These are phyloP conservation scores for Niebla homalea DNA, from an alignment of 495 filamentous ascomycete species.

Conservation along the genomic window DNA sequence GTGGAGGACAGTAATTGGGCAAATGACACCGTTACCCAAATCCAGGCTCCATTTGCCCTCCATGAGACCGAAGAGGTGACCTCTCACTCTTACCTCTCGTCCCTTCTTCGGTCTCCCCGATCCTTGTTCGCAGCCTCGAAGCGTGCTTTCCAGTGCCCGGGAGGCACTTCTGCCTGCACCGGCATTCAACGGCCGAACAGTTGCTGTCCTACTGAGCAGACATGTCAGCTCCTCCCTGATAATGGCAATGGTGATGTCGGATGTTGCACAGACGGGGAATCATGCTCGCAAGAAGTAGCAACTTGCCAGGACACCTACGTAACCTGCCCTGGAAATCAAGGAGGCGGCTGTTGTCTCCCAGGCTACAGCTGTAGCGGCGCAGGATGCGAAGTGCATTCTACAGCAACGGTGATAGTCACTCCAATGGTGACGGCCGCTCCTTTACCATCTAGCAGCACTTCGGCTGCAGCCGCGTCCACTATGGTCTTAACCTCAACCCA, in stretches of 20 bases:
- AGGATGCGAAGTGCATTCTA: conserved; percentile 53
- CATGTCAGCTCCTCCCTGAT: conserved; percentile 59
- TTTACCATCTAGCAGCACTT: conserved; percentile 10
- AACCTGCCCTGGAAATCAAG: conserved; percentile 51
- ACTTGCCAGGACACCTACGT: conserved; percentile 51
- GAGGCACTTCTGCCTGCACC: conserved; percentile 51
- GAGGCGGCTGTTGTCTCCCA: conserved; percentile 80
- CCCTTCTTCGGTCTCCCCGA: conserved; percentile 10
- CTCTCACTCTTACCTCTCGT: conserved; percentile 10
- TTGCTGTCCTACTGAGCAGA: conserved; percentile 58
- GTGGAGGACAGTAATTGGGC: background rate
- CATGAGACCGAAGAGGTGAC: conserved; percentile 14
- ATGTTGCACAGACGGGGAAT: conserved; percentile 65
- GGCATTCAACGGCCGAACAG: conserved; percentile 56
- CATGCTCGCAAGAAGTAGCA: conserved; percentile 51
- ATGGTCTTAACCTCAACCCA: conserved; percentile 22
- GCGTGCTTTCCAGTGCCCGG: conserved; percentile 60
- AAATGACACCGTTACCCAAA: conserved; percentile 20
- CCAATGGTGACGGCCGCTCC: conserved; percentile 21
- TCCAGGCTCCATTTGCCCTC: conserved; percentile 28
- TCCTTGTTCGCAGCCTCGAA: conserved; percentile 20
- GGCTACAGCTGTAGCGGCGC: conserved; percentile 65
- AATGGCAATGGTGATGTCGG: conserved; percentile 66
- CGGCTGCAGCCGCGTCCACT: conserved; percentile 23
- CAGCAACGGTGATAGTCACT: conserved; percentile 32